Evolutionary conservation across 1,284 basidiomycete species (phyloP), one percentile per base, ranked within the genome.

Genomic region (Cryptococcus wingfieldii): DNA sequence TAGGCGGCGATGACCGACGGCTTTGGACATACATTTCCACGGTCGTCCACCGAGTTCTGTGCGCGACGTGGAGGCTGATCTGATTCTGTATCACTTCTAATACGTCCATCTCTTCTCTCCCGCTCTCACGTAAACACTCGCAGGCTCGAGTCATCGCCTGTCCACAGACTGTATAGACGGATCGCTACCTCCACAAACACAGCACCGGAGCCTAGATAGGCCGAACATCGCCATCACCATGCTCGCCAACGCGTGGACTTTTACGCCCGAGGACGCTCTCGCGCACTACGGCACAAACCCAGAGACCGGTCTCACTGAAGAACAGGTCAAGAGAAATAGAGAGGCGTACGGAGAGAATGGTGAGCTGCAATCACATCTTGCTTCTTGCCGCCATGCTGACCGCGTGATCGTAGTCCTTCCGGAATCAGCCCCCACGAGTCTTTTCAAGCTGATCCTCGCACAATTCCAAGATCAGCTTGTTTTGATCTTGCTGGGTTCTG

Each of bases 401-500:
- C 18, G 23, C 43, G 28, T 7, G 48, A 31, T 38, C 58, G 5
- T 71, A 94, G 90, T 88, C 72, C 81, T 97, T 13, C 90, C 92
- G 14, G 92, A 96, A 69, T 87, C 94, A 14, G 86, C 89, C 0
- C 80, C 90, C 1, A 96, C 92, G 4, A 91, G 95, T 4, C 76
- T 98, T 44, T 93, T 90, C 89, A 84, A 90, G 69, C 85, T 98
- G 59, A 89, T 98, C 59, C 82, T 98, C 19, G 93, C 95, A 66
- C 95, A 98, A 79, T 98, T 98, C 82, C 88, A 96, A 80, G 93
- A 97, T 78, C 90, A 94, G 77, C 85, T 97, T 25, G 93, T 95
- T 23, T 85, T 97, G 59, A 96, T 97, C 70, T 83, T 97, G 27
- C 86, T 97, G 44, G 90, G 83, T 3, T 95, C 91, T 6, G 93